phyloP scores from a whole-genome alignment of 192 early-diverging fungal genomes.

The Obelidium mucronatum region DNA sequence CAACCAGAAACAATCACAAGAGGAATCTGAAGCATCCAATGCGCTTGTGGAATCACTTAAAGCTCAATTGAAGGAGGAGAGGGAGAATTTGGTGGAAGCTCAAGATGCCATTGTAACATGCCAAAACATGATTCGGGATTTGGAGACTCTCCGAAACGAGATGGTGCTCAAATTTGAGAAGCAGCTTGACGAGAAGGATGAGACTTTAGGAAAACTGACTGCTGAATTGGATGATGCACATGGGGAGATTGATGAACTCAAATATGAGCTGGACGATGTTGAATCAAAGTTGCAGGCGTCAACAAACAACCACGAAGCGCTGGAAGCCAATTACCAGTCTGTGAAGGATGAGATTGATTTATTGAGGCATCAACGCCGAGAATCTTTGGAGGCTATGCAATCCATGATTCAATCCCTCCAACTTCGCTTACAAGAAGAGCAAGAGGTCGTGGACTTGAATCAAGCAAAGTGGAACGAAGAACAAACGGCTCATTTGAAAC shows the following conservation, averaged over 20 bases:
- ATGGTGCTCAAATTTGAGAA: constrained; percentile 27
- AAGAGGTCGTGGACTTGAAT: constrained; percentile 16
- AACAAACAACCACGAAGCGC: not conserved
- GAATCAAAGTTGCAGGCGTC: constrained; percentile 5
- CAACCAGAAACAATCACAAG: not conserved
- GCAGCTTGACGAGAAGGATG: constrained; percentile 32
- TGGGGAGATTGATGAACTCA: constrained; percentile 26
- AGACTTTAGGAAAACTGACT: not conserved
- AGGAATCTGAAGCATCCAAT: constrained; percentile 15
- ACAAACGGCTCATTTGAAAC: constrained; percentile 8
- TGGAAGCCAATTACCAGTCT: constrained; percentile 29
- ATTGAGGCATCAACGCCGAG: constrained; percentile 29
- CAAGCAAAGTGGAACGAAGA: constrained; percentile 28
- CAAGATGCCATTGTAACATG: constrained; percentile 28
- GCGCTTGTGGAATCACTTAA: constrained; percentile 5
- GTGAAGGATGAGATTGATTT: constrained; percentile 32
- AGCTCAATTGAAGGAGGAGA: constrained; percentile 5
- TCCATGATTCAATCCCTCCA: constrained; percentile 32
- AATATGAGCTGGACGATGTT: constrained; percentile 23
- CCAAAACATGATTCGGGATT: constrained; percentile 34
- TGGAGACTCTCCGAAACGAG: constrained; percentile 26
- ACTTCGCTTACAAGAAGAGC: constrained; percentile 31
- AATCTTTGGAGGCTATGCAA: constrained; percentile 31
- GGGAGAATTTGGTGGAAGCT: constrained; percentile 22
- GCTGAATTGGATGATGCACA: constrained; percentile 16